Conservation (phyloP, 2,329 filamentous ascomycete species). For the Pseudonectria foliicola region DNA sequence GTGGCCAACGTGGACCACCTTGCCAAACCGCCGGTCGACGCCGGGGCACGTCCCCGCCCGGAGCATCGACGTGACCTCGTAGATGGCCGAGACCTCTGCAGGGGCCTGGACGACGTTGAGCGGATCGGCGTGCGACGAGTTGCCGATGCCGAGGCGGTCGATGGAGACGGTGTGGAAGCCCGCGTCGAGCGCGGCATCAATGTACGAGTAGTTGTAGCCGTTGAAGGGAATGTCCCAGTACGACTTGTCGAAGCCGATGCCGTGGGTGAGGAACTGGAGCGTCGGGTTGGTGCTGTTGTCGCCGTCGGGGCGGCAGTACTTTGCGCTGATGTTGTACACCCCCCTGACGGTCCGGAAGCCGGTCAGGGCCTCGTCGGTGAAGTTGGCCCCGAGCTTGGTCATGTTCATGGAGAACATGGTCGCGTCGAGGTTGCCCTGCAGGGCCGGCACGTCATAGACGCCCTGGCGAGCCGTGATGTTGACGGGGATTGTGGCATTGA, state of each 20-base stretch:
- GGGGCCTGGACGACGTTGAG: slow-evolving; percentile 52
- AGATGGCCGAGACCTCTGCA: slow-evolving; percentile 52
- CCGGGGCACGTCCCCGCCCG: slow-evolving; percentile 37
- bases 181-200: slow-evolving; percentile 44
- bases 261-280: slow-evolving; percentile 36
- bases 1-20: slow-evolving; percentile 55
- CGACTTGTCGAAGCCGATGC: slow-evolving; percentile 34
- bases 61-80: slow-evolving; percentile 43
- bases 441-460: no score
- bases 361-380: no score
- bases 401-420: no score
- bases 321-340: neutral
- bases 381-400: no score
- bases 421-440: no score
- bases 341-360: no score
- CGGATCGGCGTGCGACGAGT: slow-evolving; percentile 51
- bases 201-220: slow-evolving; percentile 56
- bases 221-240: slow-evolving; percentile 57
- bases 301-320: no score
- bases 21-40: slow-evolving; percentile 29
- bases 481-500: no score
- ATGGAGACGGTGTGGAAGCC: slow-evolving; percentile 54
- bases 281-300: neutral
- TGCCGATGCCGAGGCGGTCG: slow-evolving; percentile 56
- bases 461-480: no score